These are phyloP conservation scores for Suhomyces guaymorum DNA, from an alignment of 1,139 yeast genomes.

Conservation along the genomic window DNA sequence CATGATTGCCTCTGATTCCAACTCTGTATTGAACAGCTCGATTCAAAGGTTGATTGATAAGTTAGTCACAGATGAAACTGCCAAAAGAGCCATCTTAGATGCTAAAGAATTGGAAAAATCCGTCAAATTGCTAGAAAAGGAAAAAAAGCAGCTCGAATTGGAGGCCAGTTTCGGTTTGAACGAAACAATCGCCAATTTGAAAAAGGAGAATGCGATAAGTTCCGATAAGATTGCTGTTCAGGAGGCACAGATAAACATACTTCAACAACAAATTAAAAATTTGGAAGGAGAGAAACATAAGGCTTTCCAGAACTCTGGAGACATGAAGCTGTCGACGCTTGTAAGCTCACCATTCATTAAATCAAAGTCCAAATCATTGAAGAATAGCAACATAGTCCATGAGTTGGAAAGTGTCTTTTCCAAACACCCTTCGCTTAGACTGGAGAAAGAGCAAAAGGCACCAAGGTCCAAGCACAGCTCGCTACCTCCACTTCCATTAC, in stretches of 20 bases:
- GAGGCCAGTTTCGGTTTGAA: slow-evolving; percentile 26
- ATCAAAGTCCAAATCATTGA: slow-evolving; percentile 5
- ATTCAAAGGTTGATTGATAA: slow-evolving; percentile 39
- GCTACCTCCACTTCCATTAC: slow-evolving; percentile 6
- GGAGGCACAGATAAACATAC: slow-evolving; percentile 29
- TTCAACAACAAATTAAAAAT: slow-evolving; percentile 24
- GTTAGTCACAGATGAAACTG: slow-evolving; percentile 35
- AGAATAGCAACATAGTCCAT: slow-evolving; percentile 14
- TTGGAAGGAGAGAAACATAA: slow-evolving; percentile 22
- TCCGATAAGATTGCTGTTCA: slow-evolving; percentile 29
- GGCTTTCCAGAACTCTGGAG: neutral
- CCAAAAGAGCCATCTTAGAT: slow-evolving; percentile 37
- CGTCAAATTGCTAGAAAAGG: slow-evolving; percentile 26
- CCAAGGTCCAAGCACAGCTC: slow-evolving; percentile 5
- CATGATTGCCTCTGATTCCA: slow-evolving; percentile 26
- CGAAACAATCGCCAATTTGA: slow-evolving; percentile 21
- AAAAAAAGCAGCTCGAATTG: slow-evolving; percentile 25
- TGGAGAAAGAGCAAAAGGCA: neutral
- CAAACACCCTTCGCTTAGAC: slow-evolving; percentile 9
- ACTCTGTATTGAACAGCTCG: slow-evolving; percentile 31
- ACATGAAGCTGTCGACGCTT: neutral
- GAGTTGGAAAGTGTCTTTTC: slow-evolving; percentile 23
- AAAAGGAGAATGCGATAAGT: slow-evolving; percentile 19
- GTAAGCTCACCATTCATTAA: slow-evolving; percentile 1
- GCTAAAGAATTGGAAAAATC: slow-evolving; percentile 26